Base-by-base conservation (phyloP, 2,329 filamentous ascomycete species). In the Penicillium thymicola region DNA sequence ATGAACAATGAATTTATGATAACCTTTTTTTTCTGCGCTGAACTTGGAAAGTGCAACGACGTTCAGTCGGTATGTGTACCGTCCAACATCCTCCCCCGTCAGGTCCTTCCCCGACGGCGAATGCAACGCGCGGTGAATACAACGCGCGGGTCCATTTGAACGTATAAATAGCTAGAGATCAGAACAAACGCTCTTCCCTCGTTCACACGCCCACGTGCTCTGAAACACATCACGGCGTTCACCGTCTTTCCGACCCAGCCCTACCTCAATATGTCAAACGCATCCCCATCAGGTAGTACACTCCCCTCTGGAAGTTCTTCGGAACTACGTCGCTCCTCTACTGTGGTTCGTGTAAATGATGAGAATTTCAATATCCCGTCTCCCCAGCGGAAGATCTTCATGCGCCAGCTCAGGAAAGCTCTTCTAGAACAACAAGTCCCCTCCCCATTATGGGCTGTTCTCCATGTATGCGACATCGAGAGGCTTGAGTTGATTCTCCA, bases 381-480 rank as follows among this genome's bases (percentile, higher is more conserved):
- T 4, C 6, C 27, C 7, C 40, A 47, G 36, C 54, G 54, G 2
- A 45, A 21, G 16, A 25, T 23, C n/a, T 5, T 56, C 9, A 13
- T 56, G 23, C 34, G 48, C 32, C 34, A 27, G 7, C 42, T 56
- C 34, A 46, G 37, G 23, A 32, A 41, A 18, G 38, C 38, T 5
- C 30, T 48, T 2, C 1, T 7, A 8, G 36, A 14, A 4, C 14
- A 52, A 14, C 10, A 13, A 21, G 37, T 59, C 9, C 37, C 55
- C 4, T 28, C 42, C 2, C 38, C 45, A 46, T 34, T 58, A 10
- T 59, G 58, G 58, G 58, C 58, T 5, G 18, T 57, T n/a, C 3
- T 59, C 4, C 58, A 59, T 14, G 6, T 59, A 6, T 57, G 54
- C 9, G 58, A 59, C 21, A 25, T 59, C n/a, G 14, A 32, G 13